Base-by-base conservation (phyloP, 352 stramenopile genomes). In the Globisporangium echinulatum region DNA sequence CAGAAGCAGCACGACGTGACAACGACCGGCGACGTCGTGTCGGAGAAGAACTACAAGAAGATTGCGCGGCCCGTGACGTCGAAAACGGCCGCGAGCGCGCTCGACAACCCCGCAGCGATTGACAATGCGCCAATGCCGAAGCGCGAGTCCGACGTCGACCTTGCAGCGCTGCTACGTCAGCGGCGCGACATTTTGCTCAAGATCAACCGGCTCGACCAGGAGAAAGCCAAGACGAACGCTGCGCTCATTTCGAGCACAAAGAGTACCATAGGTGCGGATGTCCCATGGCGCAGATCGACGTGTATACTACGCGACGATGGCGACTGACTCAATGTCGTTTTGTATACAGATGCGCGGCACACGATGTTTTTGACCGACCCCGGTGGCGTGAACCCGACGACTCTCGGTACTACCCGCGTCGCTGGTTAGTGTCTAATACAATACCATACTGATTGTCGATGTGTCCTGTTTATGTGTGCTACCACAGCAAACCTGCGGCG, bases 1-100 rank as follows among this genome's bases (percentile, higher is more conserved):
- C 85, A 92, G 71, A 93, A 93, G 65, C 85, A 95, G 62, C 85
- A 95, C 70, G 83, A 95, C 46, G 82, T 92, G 13, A 85, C 73
- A 49, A 77, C 79, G 8, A 75, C 78, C 51, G 85, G 85, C 15
- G 75, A 83, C 58, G 81, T 91, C 9, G 75, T 70, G 13, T 62
- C 65, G 9, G 76, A 73, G 62, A 92, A 92, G 56, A 78, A 89
- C 50, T 95, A 92, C 71, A 95, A 91, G 61, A 86, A 88, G 56
- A 93, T 93, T 44, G 73, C 79, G 9, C 69, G 83, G 7, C 83
- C 83, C 3, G 73, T 71, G n/a, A 77, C 87, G 14, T 74, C 80
- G 33, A 90, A 88, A 69, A 85, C 70, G 11, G 85, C 85, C 0
- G 85, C 85, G 42, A 93, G 79, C 47, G 85, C 85, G n/a, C 65